These are phyloP conservation scores for Rehmannia glutinosa DNA, from an alignment of 257 asterid species.

Conservation along the genomic window DNA sequence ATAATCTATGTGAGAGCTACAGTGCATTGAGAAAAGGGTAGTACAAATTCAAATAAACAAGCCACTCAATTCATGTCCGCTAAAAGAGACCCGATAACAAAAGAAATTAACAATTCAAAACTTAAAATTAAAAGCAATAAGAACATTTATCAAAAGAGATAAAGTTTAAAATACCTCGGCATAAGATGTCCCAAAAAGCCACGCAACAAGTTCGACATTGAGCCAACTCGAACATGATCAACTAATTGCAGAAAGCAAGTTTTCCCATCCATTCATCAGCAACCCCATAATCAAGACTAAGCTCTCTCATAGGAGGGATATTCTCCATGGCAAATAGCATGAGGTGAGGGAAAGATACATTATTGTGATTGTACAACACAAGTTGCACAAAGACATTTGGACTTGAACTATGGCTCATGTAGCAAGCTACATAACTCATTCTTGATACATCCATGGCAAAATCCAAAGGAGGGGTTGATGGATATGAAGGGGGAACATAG, in stretches of 20 bases:
- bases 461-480: conserved; percentile 73
- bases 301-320: conserved; percentile 85
- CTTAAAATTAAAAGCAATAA: conserved; percentile 13
- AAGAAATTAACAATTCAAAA: background rate
- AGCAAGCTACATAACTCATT: conserved; percentile 85
- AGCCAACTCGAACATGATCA: conserved; percentile 14
- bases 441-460: conserved; percentile 85
- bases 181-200: background rate
- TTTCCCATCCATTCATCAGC: conserved; percentile 66
- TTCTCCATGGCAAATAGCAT: conserved; percentile 92
- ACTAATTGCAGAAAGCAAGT: conserved; percentile 69
- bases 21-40: background rate
- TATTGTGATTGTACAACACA: conserved; percentile 73
- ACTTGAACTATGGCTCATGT: conserved; percentile 72
- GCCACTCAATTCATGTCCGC: background rate
- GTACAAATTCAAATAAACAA: background rate
- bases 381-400: conserved; percentile 82
- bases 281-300: conserved; percentile 82
- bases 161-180: background rate
- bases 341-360: conserved; percentile 67
- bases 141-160: background rate
- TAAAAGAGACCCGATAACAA: background rate
- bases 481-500: conserved; percentile 52
- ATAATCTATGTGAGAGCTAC: no score
- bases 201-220: background rate